These are phyloP conservation scores for Maudiozyma humilis DNA, from an alignment of 1,139 yeast genomes.

Conservation along the genomic window DNA sequence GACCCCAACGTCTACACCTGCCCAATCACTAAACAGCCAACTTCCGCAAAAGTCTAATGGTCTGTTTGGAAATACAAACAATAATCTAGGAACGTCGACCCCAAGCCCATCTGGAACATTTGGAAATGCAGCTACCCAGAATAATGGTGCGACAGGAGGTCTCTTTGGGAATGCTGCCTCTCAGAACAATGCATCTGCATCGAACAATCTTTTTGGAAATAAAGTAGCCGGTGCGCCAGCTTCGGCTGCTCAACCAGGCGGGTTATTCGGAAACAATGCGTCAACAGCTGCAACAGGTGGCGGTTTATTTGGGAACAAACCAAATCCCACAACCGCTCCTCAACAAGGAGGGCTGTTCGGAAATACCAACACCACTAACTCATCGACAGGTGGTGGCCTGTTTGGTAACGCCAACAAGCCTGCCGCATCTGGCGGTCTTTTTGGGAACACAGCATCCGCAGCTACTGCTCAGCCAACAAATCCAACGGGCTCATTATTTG, in stretches of 20 bases:
- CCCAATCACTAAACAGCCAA: conserved; percentile 19
- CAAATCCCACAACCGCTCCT: conserved; percentile 2
- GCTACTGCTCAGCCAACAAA: neutral
- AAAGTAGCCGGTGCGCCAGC: conserved; percentile 10
- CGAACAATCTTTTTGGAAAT: conserved; percentile 30
- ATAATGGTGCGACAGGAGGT: conserved; percentile 8
- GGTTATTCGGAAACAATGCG: conserved; percentile 7
- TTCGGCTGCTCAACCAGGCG: conserved; percentile 2
- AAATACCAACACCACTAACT: conserved; percentile 16
- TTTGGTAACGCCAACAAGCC: conserved; percentile 9
- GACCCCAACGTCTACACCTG: conserved; percentile 30
- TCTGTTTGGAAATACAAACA: conserved; percentile 28
- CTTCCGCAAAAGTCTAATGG: conserved; percentile 21
- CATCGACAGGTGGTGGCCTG: conserved; percentile 8
- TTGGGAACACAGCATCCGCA: conserved; percentile 3
- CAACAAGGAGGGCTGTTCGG: conserved; percentile 32
- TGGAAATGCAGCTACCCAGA: conserved; percentile 8
- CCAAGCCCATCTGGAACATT: conserved; percentile 23
- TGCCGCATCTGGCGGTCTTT: conserved; percentile 5
- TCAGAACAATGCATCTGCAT: conserved; percentile 1
- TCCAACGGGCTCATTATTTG: conserved; percentile 3
- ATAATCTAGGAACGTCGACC: conserved; percentile 19
- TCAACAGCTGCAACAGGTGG: conserved; percentile 10
- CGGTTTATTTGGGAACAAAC: conserved; percentile 29
- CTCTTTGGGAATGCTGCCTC: conserved; percentile 30